These are phyloP conservation scores for Croton setiger DNA, from an alignment of 441 rosid genomes.

Conservation along the genomic window DNA sequence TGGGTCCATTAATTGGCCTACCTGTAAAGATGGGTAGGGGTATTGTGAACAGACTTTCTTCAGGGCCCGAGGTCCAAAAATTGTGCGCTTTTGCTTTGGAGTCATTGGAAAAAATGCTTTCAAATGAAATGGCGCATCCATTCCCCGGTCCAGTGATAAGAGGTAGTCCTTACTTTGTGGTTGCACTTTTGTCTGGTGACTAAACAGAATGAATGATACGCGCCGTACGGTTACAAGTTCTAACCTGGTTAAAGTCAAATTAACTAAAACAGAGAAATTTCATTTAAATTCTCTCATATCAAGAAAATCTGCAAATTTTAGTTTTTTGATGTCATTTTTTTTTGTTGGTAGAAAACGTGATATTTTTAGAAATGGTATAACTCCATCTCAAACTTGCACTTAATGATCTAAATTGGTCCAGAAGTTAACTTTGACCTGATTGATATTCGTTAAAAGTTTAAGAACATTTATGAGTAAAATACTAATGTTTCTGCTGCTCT, in stretches of 20 bases:
- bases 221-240: neutral
- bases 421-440: no score
- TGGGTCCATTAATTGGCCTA: conserved; percentile 74
- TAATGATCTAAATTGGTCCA: no score
- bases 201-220: neutral
- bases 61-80: conserved; percentile 74
- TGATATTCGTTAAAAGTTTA: no score
- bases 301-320: neutral
- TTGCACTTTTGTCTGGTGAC: neutral
- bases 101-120: conserved; percentile 51
- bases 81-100: conserved; percentile 69
- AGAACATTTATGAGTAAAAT: no score
- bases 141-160: conserved; percentile 23
- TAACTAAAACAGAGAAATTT: no score
- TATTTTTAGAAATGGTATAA: no score
- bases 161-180: conserved; percentile 34
- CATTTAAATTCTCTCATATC: no score
- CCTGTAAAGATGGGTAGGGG: conserved; percentile 90
- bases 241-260: neutral
- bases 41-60: conserved; percentile 80
- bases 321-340: no score
- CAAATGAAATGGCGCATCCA: conserved; percentile 26
- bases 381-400: no score
- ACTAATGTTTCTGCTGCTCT: neutral
- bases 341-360: no score